Base-by-base conservation (phyloP, 1,284 basidiomycete genomes). In the Prillingera fragicola region DNA sequence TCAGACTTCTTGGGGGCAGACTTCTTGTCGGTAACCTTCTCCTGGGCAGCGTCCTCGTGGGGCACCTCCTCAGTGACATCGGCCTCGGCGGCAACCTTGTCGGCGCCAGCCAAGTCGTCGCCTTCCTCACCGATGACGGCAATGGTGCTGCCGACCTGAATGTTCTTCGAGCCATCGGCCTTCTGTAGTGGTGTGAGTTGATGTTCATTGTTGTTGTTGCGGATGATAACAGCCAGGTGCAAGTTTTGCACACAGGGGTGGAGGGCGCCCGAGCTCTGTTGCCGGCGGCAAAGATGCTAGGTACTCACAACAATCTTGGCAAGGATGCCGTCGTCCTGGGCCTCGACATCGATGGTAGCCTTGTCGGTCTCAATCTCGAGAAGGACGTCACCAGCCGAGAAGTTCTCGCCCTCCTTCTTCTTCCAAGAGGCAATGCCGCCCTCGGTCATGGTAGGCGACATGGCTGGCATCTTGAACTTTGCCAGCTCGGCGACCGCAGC, bases 381-480 rank as follows among this genome's bases (percentile, higher is more conserved):
- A 31, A 79, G 56, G 51, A 99, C 92, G 61, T 99, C 94, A 33
- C 94, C 92, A 6, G 84, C 80, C 8, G 83, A 60, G 71, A 91
- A 99, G 6, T 81, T 52, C 60, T 97, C 91, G 48, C 95, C 95
- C 72, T 95, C 89, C 73, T 87, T 84, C 77, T 89, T 87, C 79
- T 96, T 97, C 95, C 95, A 99, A 33, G 78, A 77, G 38, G 94
- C 87, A 69, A 99, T 95, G 57, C 94, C 95, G 58, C 95, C 95
- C 76, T 97, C 94, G 10, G 90, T 92, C 94, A 99, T 99, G 52
- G 94, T 98, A 38, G 94, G 94, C 57, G 90, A 95, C 95, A 98
- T 98, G 61, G 91, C 94, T 48, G 94, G 94, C 92, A 98, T 96
- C 58, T 84, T 78, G 77, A 98, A 95, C 72, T 84, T 88, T 57